A percentile compares a stretch with the other conserved stretches of the same genome.
phyloP scores from a whole-genome alignment of 192 early-diverging fungal species.

The Coemansia brasiliensis region DNA sequence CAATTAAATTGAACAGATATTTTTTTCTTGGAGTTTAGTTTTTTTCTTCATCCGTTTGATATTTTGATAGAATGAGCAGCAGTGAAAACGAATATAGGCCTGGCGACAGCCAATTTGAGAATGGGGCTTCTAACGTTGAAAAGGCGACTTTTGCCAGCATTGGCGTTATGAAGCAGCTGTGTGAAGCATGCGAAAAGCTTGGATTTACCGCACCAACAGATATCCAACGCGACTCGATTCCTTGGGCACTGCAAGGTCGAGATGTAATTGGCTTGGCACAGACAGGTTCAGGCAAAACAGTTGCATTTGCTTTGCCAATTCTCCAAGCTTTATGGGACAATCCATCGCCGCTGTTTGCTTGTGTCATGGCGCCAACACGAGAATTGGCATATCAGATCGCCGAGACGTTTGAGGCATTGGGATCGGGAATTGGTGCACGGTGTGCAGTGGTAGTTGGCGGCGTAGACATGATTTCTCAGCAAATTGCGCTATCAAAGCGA shows the following conservation, averaged over 20 bases:
- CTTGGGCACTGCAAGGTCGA: constrained; percentile 83
- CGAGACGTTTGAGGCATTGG: constrained; percentile 89
- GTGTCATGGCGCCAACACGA: constrained; percentile 95
- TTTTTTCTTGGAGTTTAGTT: too few relatives aligned
- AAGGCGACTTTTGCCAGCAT: constrained; percentile 38
- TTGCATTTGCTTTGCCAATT: constrained; percentile 83
- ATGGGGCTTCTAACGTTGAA: not conserved
- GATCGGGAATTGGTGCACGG: constrained; percentile 87
- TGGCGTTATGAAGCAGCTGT: constrained; percentile 85
- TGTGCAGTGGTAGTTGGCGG: constrained; percentile 92
- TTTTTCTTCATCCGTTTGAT: too few relatives aligned
- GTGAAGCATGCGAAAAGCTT: constrained; percentile 85
- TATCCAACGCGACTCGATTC: constrained; percentile 90
- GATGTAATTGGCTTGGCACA: constrained; percentile 99
- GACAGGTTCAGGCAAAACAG: constrained; percentile 91
- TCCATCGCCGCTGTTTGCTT: constrained; percentile 89
- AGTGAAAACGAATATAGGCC: too few relatives aligned
- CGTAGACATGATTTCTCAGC: constrained; percentile 96
- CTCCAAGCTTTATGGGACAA: constrained; percentile 83
- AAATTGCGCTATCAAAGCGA: constrained; percentile 90
- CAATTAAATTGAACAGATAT: too few relatives aligned
- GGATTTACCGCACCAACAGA: constrained; percentile 87
- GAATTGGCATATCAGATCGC: constrained; percentile 95
- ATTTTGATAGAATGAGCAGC: too few relatives aligned
- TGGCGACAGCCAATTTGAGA: too few relatives aligned